Evolutionary conservation across 768 basidiomycete species (phyloP).

Genomic region (Lepiota subincarnata): DNA sequence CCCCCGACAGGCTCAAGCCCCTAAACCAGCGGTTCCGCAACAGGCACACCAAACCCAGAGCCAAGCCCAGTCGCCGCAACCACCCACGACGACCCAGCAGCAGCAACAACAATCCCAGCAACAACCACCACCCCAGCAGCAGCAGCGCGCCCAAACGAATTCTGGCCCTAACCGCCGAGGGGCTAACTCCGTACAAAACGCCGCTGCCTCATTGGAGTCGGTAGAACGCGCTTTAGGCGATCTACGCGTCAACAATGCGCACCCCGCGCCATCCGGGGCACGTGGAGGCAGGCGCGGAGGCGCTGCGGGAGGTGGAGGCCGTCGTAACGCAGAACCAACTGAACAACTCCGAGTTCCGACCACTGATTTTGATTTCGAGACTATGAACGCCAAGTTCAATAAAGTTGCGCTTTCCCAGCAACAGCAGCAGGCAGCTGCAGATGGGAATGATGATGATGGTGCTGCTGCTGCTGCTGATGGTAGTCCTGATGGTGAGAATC

Average conservation of each 20-base stretch:
- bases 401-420: constrained; percentile 48
- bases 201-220: constrained; percentile 70
- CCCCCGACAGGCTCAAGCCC: constrained; percentile 18
- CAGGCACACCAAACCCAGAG: constrained; percentile 14
- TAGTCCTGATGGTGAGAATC: constrained; percentile 10
- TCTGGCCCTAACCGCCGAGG: constrained; percentile 13
- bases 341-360: constrained; percentile 62
- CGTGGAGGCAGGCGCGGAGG: constrained; percentile 27
- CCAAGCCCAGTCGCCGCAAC: constrained; percentile 6
- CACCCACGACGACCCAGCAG: constrained; percentile 6
- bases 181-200: constrained; percentile 59
- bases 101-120: constrained; percentile 11
- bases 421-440: constrained; percentile 17
- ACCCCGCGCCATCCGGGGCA: constrained; percentile 14
- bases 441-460: constrained; percentile 24
- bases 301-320: constrained; percentile 17
- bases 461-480: constrained; percentile 27
- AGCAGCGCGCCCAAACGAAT: constrained; percentile 3
- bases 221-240: constrained; percentile 54
- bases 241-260: constrained; percentile 37
- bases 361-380: constrained; percentile 80
- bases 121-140: constrained; percentile 13
- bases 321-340: constrained; percentile 12
- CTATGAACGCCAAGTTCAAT: constrained; percentile 77
- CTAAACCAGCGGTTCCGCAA: constrained; percentile 23